Evolutionary conservation across 257 asterid species (phyloP).

Genomic region (Ilex asprella): DNA sequence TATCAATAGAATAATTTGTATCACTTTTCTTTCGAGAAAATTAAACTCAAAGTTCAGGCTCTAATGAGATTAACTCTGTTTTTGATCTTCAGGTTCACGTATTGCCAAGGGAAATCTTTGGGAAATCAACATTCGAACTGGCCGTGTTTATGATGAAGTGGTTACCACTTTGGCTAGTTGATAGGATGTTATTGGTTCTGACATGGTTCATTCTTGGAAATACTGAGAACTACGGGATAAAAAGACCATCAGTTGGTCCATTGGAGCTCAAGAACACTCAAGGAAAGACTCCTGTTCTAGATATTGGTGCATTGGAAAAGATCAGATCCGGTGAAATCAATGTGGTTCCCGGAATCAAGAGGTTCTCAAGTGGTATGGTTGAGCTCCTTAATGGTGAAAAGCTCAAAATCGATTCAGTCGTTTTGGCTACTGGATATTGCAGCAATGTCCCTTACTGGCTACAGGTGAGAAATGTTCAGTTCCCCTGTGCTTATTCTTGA

Average conservation of each 20-base stretch:
- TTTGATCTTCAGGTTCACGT: slow-evolving; percentile 48
- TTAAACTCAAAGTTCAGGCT: no score
- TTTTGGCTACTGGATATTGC: slow-evolving; percentile 58
- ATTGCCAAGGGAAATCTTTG: slow-evolving; percentile 49
- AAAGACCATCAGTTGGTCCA: slow-evolving; percentile 51
- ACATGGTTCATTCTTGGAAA: slow-evolving; percentile 55
- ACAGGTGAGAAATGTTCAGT: slow-evolving; percentile 24
- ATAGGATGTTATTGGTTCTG: slow-evolving; percentile 36
- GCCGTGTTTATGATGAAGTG: slow-evolving; percentile 47
- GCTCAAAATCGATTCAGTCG: slow-evolving; percentile 39
- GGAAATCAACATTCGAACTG: slow-evolving; percentile 55
- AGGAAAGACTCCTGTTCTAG: slow-evolving; percentile 68
- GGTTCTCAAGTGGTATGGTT: slow-evolving; percentile 24
- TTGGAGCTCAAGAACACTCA: slow-evolving; percentile 45
- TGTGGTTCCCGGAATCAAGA: slow-evolving; percentile 45
- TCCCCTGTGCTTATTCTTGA: not conserved
- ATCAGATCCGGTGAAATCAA: slow-evolving; percentile 47
- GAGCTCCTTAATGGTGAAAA: slow-evolving; percentile 43
- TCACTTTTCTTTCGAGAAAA: not conserved
- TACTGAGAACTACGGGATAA: slow-evolving; percentile 42
- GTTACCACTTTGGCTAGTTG: slow-evolving; percentile 72
- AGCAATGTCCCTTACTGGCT: slow-evolving; percentile 74
- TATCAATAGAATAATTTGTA: not conserved
- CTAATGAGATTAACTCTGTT: not conserved
- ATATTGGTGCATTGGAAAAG: slow-evolving; percentile 55